Evolutionary conservation across 2,329 filamentous ascomycete species (phyloP).

Genomic region (Sporothrix mexicana): DNA sequence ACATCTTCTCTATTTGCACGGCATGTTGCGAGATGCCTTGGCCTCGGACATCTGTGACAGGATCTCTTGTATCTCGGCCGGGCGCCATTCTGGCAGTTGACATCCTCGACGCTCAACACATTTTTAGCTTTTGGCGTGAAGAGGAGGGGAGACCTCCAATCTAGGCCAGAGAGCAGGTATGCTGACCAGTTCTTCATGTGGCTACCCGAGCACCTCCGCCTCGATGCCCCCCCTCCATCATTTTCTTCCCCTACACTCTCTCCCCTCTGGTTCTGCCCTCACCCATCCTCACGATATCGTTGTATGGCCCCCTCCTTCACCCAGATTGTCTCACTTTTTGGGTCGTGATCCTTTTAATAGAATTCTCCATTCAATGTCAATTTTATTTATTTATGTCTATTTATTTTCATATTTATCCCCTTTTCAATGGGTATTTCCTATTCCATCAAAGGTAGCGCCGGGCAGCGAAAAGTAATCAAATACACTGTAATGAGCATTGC

Average conservation of each 20-base stretch:
- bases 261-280: neutral
- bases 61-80: neutral
- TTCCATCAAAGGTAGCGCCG: constrained; percentile 8
- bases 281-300: neutral
- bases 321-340: neutral
- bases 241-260: neutral
- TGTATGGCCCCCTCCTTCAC: neutral
- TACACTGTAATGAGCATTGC: too few relatives aligned
- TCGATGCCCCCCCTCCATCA: neutral
- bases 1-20: neutral
- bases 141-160: neutral
- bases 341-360: neutral
- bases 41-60: neutral
- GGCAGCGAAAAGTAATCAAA: too few relatives aligned
- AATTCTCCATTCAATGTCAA: neutral
- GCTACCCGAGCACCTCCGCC: constrained; percentile 24
- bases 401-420: neutral
- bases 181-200: constrained; percentile 31
- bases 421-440: neutral
- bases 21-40: neutral
- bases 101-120: neutral
- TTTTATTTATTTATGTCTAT: neutral
- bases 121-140: neutral
- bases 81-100: neutral
- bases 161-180: constrained; percentile 14